phyloP scores from a whole-genome alignment of 768 basidiomycete genomes.

The Suillus discolor region DNA sequence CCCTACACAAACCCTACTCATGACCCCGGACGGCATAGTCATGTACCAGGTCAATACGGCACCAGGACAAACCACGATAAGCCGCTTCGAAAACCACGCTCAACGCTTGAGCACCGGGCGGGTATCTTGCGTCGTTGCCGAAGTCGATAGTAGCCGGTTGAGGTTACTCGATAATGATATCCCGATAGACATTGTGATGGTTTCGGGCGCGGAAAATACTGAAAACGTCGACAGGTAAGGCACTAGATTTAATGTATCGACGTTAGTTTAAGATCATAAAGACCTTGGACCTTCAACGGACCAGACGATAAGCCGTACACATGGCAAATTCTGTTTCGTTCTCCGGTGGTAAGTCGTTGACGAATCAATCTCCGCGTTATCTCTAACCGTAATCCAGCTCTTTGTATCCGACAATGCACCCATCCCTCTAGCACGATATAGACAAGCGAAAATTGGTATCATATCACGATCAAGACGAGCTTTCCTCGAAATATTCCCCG shows the following conservation, averaged over 20 bases:
- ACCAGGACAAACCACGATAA: constrained; percentile 1
- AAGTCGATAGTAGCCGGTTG: constrained; percentile 31
- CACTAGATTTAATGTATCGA: background rate
- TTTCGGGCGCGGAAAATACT: constrained; percentile 10
- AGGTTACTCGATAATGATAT: constrained; percentile 21
- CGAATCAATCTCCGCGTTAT: background rate
- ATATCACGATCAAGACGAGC: constrained; percentile 38
- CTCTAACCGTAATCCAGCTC: constrained; percentile 25
- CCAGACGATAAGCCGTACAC: constrained; percentile 37
- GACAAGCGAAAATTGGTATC: constrained; percentile 40
- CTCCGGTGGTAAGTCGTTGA: constrained; percentile 34
- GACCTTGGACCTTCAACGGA: constrained; percentile 41
- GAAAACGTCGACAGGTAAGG: constrained; percentile 26
- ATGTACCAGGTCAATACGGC: constrained; percentile 38
- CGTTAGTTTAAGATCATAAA: constrained; percentile 12
- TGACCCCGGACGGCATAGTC: constrained; percentile 35
- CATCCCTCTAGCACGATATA: constrained; percentile 35
- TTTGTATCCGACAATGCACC: constrained; percentile 31
- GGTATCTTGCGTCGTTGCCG: constrained; percentile 37
- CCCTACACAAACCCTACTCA: constrained; percentile 37
- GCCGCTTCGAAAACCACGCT: constrained; percentile 28
- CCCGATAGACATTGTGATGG: constrained; percentile 17
- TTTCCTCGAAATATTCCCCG: constrained; percentile 37
- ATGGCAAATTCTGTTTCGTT: constrained; percentile 42
- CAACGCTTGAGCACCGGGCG: constrained; percentile 27